These are phyloP conservation scores for Lumnitzera littorea DNA, from an alignment of 345 rosid species.

Conservation along the genomic window DNA sequence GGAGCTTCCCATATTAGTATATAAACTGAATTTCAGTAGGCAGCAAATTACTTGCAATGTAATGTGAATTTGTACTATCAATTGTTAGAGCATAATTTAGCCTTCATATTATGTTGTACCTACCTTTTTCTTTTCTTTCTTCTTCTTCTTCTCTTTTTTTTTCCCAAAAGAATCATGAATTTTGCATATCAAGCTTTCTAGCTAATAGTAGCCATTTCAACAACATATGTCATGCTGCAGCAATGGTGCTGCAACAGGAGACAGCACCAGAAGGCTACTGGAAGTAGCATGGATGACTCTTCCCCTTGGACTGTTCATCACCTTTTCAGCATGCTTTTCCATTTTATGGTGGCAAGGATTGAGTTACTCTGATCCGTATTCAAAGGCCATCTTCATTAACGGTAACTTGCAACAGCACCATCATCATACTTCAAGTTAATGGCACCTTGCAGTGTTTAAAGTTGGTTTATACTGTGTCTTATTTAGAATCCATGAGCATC, in stretches of 20 bases:
- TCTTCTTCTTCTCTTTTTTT: not conserved
- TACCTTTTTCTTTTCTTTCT: not conserved
- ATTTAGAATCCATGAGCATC: too few relatives aligned
- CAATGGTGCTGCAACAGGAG: conserved; percentile 34
- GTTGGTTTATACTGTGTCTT: too few relatives aligned
- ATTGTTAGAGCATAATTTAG: too few relatives aligned
- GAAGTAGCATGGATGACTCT: conserved; percentile 82
- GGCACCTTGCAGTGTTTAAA: not conserved
- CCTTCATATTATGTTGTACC: not conserved
- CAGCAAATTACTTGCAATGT: too few relatives aligned
- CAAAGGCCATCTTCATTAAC: conserved; percentile 71
- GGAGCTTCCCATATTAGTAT: too few relatives aligned
- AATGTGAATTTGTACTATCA: too few relatives aligned
- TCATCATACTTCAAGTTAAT: conserved; percentile 2
- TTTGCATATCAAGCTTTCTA: not conserved
- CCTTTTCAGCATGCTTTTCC: conserved; percentile 30
- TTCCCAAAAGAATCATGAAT: not conserved
- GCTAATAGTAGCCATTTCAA: not conserved
- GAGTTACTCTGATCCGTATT: conserved; percentile 49
- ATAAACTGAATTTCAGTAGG: too few relatives aligned
- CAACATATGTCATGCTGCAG: conserved; percentile 28
- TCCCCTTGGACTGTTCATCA: conserved; percentile 48
- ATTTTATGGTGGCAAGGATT: conserved; percentile 89
- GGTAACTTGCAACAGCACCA: conserved; percentile 32
- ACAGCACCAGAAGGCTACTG: conserved; percentile 36